phyloP scores from a whole-genome alignment of 164 flowering plant genomes.

The Cinnamomum micranthum region DNA sequence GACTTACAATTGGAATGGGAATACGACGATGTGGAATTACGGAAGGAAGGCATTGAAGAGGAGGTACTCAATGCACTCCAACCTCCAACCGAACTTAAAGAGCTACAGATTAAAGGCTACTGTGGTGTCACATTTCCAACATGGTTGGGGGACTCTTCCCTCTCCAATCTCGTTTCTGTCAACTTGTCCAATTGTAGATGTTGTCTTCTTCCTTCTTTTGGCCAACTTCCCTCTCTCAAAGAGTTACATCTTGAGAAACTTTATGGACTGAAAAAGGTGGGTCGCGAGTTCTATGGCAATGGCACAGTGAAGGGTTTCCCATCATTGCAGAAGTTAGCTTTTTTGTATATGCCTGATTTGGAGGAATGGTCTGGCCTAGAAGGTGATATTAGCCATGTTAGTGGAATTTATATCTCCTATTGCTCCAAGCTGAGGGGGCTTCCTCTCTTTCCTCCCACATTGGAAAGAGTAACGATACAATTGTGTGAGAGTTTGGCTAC shows the following conservation, averaged over 20 bases:
- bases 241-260: neutral
- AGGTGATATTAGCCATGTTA: slow-evolving; percentile 1
- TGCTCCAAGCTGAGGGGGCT: slow-evolving; percentile 10
- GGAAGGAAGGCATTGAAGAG: neutral
- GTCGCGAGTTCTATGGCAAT: too few species aligned
- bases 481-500: too few species aligned
- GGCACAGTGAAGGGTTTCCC: too few species aligned
- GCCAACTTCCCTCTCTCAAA: slow-evolving; percentile 22
- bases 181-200: slow-evolving; percentile 1
- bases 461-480: too few species aligned
- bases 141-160: too few species aligned
- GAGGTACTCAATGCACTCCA: neutral
- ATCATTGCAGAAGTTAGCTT: too few species aligned
- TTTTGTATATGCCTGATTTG: slow-evolving; percentile 10
- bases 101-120: neutral
- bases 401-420: neutral
- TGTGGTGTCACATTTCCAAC: neutral
- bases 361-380: slow-evolving; percentile 11
- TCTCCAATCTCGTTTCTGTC: too few species aligned
- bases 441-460: neutral
- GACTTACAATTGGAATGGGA: slow-evolving; percentile 4
- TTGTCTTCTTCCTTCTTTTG: slow-evolving; percentile 12
- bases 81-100: neutral
- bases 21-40: neutral
- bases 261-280: too few species aligned